A percentile compares a stretch with the other conserved stretches of the same genome.
Conservation (phyloP, 768 basidiomycete genomes). For the Russula griseocarnosa region DNA sequence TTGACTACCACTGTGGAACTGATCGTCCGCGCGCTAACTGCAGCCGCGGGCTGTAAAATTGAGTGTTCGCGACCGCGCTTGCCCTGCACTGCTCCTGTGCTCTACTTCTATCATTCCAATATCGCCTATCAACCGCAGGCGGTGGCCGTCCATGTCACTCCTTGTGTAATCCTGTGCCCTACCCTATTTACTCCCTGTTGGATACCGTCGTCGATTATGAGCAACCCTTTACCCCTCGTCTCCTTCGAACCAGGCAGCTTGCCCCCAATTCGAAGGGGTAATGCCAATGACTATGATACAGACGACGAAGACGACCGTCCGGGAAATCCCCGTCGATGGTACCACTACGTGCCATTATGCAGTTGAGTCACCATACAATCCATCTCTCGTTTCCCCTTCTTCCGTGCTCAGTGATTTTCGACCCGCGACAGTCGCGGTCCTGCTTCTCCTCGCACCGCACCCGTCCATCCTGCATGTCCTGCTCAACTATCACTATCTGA, state of each 20-base stretch:
- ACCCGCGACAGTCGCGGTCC: slow-evolving; percentile 41
- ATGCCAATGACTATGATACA: slow-evolving; percentile 12
- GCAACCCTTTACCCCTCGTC: slow-evolving; percentile 8
- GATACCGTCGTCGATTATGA: background rate
- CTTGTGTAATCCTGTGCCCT: background rate
- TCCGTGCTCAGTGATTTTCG: background rate
- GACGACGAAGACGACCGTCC: slow-evolving; percentile 9
- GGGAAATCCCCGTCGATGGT: slow-evolving; percentile 23
- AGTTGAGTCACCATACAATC: slow-evolving; percentile 9
- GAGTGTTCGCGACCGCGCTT: background rate
- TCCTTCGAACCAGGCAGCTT: slow-evolving; percentile 17
- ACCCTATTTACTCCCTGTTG: background rate
- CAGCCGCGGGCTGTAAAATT: background rate
- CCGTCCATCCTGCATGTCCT: slow-evolving; percentile 69
- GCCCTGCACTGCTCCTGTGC: background rate
- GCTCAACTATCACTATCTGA: slow-evolving; percentile 60
- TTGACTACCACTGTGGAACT: background rate
- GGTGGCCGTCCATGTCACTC: slow-evolving; percentile 5
- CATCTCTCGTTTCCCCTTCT: background rate
- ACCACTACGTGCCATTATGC: slow-evolving; percentile 26
- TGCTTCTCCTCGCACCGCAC: slow-evolving; percentile 65
- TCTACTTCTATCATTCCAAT: background rate
- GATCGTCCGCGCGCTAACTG: background rate
- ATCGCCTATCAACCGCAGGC: background rate
- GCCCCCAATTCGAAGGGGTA: background rate